Evolutionary conservation across 2,329 filamentous ascomycete species (phyloP).

Genomic region (Calonectria henricotiae): DNA sequence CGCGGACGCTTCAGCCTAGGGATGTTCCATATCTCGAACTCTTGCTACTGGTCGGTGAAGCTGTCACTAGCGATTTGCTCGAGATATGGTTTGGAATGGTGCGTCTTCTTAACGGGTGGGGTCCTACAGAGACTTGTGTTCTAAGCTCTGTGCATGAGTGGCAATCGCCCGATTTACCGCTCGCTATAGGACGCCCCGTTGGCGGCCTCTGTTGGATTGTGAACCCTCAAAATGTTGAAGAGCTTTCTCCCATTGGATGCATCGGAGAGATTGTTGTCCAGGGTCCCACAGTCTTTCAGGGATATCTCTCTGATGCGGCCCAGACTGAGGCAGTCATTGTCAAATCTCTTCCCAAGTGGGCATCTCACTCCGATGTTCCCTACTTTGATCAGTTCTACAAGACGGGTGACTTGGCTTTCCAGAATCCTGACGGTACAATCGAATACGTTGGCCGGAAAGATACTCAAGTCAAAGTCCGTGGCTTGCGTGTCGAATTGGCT

Average conservation of each 20-base stretch:
- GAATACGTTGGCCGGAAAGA: slow-evolving; percentile 61
- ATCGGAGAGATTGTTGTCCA: slow-evolving; percentile 53
- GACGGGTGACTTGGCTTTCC: slow-evolving; percentile 49
- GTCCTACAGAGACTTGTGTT: slow-evolving; percentile 42
- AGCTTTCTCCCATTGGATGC: slow-evolving; percentile 45
- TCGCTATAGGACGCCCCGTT: slow-evolving; percentile 1
- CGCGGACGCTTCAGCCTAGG: slow-evolving; percentile 10
- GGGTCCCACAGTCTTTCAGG: slow-evolving; percentile 47
- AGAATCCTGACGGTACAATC: slow-evolving; percentile 57
- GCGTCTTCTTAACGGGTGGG: slow-evolving; percentile 39
- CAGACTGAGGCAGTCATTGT: slow-evolving; percentile 52
- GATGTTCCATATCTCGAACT: slow-evolving; percentile 10
- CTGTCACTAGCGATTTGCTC: slow-evolving; percentile 28
- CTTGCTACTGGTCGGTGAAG: slow-evolving; percentile 40
- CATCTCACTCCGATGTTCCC: slow-evolving; percentile 38
- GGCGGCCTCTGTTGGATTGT: slow-evolving; percentile 48
- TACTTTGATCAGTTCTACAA: slow-evolving; percentile 38
- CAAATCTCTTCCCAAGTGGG: slow-evolving; percentile 49
- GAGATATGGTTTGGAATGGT: slow-evolving; percentile 41
- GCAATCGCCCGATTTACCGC: slow-evolving; percentile 11
- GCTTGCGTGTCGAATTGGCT: neutral
- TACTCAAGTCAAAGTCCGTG: neutral
- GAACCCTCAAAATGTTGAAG: slow-evolving; percentile 42
- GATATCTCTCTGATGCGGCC: slow-evolving; percentile 46
- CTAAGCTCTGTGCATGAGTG: slow-evolving; percentile 11